Evolutionary conservation across 768 basidiomycete species (phyloP), one percentile per base, ranked within the genome.

Genomic region (Mycena galericulata): DNA sequence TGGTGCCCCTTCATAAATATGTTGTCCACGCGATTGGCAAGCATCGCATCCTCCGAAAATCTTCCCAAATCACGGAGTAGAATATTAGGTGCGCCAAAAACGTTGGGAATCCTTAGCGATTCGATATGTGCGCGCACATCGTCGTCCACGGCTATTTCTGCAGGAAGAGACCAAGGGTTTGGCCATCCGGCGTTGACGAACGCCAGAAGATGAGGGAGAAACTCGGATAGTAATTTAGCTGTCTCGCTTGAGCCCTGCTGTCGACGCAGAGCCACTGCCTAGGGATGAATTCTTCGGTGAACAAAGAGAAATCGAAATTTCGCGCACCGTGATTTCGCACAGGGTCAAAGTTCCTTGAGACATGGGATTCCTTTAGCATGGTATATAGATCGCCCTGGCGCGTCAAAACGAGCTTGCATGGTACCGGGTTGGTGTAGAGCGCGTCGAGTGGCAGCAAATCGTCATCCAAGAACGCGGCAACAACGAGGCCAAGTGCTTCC

Each of bases 61-160:
- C 47, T 24, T 41, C 65, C 65, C 50, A 67, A 26, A 50, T 60
- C 65, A 50, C 51, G 65, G 38, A 67, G 58, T 18, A 67, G 65
- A 14, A 67, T 32, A 32, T 47, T 67, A 15, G 65, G 65, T 10
- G 2, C 22, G 12, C 36, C 32, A 26, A 27, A 24, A 27, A 38
- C 46, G 30, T 34, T 26, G 15, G 65, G 65, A 27, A 67, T 59
- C 47, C n/a, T 10, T 10, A 49, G 47, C 17, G 47, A 49, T 49
- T 12, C 47, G 27, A 49, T 49, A 24, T 49, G 47, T 12, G 27
- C 40, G 20, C 18, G 27, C 47, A 26, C n/a, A 29, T 26, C 9
- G 9, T 49, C 47, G 4, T 49, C 47, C 47, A 29, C 27, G 22
- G 26, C 47, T n/a, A 17, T 26, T n/a, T 24, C 47, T 14, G 47